These are phyloP conservation scores for Colletotrichum magnum DNA, from an alignment of 2,329 filamentous ascomycete genomes.

Conservation along the genomic window DNA sequence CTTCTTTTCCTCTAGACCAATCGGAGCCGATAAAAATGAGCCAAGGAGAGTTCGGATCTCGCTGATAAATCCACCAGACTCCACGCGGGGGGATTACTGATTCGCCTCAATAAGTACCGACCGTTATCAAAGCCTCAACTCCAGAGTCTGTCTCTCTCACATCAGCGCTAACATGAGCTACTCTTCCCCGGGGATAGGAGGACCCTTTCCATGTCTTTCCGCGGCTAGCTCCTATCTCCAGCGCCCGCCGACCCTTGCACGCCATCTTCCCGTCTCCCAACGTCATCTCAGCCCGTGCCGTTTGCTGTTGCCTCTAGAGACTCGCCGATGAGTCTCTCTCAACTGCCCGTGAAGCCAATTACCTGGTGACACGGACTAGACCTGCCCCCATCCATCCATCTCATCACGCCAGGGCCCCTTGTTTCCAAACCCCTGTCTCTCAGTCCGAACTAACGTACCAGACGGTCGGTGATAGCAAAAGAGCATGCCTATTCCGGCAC, in stretches of 20 bases:
- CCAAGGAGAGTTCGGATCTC: not conserved
- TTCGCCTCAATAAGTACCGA: not conserved
- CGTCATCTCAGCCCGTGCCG: slow-evolving; percentile 25
- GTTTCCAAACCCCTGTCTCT: not conserved
- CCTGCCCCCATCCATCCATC: slow-evolving; percentile 16
- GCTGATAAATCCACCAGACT: slow-evolving; percentile 36
- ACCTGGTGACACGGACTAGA: slow-evolving; percentile 23
- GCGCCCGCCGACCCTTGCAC: slow-evolving; percentile 13
- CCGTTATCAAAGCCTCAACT: not conserved
- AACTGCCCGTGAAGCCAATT: slow-evolving; percentile 6
- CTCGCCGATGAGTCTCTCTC: not conserved
- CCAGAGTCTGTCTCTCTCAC: not conserved
- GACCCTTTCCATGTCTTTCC: not conserved
- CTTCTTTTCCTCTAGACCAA: not conserved
- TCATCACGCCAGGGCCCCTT: not conserved
- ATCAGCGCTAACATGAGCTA: not conserved
- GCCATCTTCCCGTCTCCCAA: slow-evolving; percentile 16
- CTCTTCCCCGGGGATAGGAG: not conserved
- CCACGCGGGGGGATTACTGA: slow-evolving; percentile 18
- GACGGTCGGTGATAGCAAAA: not conserved
- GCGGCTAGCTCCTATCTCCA: slow-evolving; percentile 12
- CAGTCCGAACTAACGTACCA: not conserved
- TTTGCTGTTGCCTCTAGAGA: not conserved
- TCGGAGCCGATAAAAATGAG: not conserved
- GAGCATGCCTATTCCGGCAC: slow-evolving; percentile 15